Percentiles rank a stretch among this genome's conserved stretches.
Conservation (phyloP, 2,329 filamentous ascomycete species). For the Chalara sp. region DNA sequence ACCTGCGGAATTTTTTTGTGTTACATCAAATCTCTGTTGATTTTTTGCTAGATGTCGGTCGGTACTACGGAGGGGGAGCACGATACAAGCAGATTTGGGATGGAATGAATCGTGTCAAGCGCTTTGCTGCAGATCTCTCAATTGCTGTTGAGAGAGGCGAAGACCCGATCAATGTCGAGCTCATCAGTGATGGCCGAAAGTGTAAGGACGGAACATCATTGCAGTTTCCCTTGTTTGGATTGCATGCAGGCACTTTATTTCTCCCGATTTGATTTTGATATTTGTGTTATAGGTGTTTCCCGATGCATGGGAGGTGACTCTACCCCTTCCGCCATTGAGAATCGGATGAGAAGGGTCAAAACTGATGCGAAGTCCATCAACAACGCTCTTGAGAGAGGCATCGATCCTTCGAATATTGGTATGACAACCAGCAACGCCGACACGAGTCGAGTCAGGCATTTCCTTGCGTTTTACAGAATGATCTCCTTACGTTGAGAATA, state of each 20-base stretch:
- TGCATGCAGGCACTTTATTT: background rate
- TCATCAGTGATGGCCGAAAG: slow-evolving; percentile 4
- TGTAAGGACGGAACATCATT: slow-evolving; percentile 4
- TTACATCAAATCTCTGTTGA: background rate
- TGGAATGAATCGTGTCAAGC: slow-evolving; percentile 14
- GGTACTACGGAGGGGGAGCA: slow-evolving; percentile 29
- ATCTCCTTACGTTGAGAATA: too few species aligned
- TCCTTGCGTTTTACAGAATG: too few species aligned
- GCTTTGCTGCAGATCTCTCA: slow-evolving; percentile 11
- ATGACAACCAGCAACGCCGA: background rate
- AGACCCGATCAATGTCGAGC: slow-evolving; percentile 14
- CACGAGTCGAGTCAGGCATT: too few species aligned
- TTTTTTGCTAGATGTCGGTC: slow-evolving; percentile 43
- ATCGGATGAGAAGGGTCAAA: slow-evolving; percentile 34
- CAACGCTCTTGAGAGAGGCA: slow-evolving; percentile 19
- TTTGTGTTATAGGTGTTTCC: background rate
- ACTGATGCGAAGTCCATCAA: slow-evolving; percentile 31
- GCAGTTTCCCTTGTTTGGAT: slow-evolving; percentile 7
- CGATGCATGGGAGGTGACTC: background rate
- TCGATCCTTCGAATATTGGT: slow-evolving; percentile 27
- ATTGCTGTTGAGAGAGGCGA: slow-evolving; percentile 15
- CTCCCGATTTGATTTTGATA: background rate
- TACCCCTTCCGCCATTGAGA: slow-evolving; percentile 27
- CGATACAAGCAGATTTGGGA: slow-evolving; percentile 17
- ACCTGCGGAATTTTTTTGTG: too few species aligned